These are phyloP conservation scores for Neurospora sp. DNA, from an alignment of 495 filamentous ascomycete genomes.

Conservation along the genomic window DNA sequence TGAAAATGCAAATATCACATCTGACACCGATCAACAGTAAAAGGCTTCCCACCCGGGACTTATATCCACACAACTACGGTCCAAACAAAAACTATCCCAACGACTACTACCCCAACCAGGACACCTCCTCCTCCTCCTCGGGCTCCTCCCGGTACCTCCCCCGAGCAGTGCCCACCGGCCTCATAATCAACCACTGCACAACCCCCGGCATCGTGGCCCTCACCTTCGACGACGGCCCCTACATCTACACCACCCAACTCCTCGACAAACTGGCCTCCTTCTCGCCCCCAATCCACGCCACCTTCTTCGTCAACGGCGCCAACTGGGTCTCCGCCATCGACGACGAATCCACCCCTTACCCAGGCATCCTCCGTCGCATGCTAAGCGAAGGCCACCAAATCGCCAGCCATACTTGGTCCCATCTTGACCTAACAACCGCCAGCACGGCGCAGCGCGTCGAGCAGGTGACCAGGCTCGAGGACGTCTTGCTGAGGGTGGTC, in stretches of 20 bases:
- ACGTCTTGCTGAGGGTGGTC: constrained; percentile 17
- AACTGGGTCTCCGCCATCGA: constrained; percentile 50
- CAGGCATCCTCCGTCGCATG: constrained; percentile 20
- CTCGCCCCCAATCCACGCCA: constrained; percentile 48
- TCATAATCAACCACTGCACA: constrained; percentile 48
- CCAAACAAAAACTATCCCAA: neutral
- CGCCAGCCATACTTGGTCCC: constrained; percentile 28
- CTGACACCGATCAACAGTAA: neutral
- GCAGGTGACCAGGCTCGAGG: constrained; percentile 24
- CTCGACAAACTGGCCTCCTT: constrained; percentile 18
- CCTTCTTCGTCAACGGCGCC: constrained; percentile 64
- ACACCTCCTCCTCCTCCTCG: neutral
- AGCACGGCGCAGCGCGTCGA: constrained; percentile 3
- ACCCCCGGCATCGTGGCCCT: constrained; percentile 33
- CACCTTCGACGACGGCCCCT: constrained; percentile 39
- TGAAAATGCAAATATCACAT: neutral
- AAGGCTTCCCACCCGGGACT: neutral
- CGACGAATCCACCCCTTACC: constrained; percentile 26
- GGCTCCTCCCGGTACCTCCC: neutral
- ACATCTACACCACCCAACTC: constrained; percentile 19
- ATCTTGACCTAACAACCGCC: constrained; percentile 23
- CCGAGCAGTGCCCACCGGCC: constrained; percentile 10
- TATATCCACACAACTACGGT: neutral
- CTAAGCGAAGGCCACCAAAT: constrained; percentile 21
- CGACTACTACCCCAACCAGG: neutral